Conservation (phyloP, 306 rosid genomes). For the Coriaria nepalensis region DNA sequence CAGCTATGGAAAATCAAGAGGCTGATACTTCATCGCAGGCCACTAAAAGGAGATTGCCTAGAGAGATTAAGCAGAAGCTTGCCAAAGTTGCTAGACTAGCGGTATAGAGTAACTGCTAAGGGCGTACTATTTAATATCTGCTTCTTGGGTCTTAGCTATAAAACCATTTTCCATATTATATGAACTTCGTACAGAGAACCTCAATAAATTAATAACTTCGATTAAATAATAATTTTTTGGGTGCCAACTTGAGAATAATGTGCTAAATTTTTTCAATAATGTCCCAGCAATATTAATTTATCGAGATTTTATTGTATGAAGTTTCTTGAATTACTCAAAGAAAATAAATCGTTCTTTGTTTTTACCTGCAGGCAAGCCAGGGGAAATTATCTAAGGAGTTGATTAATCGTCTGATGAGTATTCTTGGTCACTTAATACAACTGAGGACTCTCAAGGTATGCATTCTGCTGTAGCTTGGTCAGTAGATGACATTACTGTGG, state of each 20-base stretch:
- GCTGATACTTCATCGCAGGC: constrained; percentile 63
- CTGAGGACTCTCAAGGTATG: constrained; percentile 90
- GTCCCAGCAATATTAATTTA: no score
- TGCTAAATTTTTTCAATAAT: no score
- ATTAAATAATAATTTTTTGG: background rate
- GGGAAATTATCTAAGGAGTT: constrained; percentile 86
- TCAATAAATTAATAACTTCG: no score
- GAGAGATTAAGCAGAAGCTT: constrained; percentile 91
- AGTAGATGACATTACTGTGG: no score
- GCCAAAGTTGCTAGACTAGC: constrained; percentile 97
- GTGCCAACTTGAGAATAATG: no score
- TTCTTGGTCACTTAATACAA: constrained; percentile 90
- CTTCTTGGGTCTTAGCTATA: no score
- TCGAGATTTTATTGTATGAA: no score
- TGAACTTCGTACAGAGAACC: no score
- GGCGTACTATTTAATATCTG: no score
- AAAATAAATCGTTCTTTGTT: constrained; percentile 4
- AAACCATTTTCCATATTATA: no score
- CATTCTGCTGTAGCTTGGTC: background rate
- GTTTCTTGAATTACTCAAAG: background rate
- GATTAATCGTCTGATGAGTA: constrained; percentile 84
- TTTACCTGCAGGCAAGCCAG: constrained; percentile 77
- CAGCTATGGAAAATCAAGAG: constrained; percentile 66
- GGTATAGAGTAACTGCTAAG: constrained; percentile 28
- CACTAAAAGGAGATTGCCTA: constrained; percentile 89